These are phyloP conservation scores for Phytophthora fragariaefolia DNA, from an alignment of 352 stramenopile genomes.

Conservation along the genomic window DNA sequence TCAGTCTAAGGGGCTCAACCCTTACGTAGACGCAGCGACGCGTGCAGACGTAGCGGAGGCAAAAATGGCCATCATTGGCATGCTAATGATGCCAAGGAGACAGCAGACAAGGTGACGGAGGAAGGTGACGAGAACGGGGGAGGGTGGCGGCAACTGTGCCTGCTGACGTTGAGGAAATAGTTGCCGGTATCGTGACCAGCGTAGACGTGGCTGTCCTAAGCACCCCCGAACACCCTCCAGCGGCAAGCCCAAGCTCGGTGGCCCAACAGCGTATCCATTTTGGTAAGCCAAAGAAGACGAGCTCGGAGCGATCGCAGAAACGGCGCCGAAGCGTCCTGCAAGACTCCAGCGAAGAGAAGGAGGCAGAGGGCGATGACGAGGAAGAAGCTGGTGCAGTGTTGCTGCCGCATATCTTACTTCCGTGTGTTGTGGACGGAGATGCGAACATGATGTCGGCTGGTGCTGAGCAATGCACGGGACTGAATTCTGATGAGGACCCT, in stretches of 20 bases:
- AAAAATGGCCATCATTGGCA: too few species aligned
- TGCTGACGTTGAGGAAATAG: too few species aligned
- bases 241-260: too few species aligned
- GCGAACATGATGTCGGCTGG: conserved; percentile 8
- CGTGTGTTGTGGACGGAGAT: conserved; percentile 1
- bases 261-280: too few species aligned
- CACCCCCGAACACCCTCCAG: too few species aligned
- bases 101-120: not conserved
- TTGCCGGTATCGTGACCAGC: too few species aligned
- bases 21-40: too few species aligned
- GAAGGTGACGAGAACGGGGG: not conserved
- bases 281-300: too few species aligned
- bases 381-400: too few species aligned
- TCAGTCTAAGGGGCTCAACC: not conserved
- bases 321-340: not conserved
- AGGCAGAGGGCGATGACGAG: too few species aligned
- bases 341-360: not conserved
- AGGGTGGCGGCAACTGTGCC: not conserved
- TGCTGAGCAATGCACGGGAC: not conserved
- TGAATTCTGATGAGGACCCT: conserved; percentile 10
- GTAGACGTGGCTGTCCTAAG: too few species aligned
- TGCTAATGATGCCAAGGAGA: not conserved
- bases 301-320: not conserved
- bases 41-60: not conserved
- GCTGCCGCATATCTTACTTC: not conserved